Conservation (phyloP, 1,284 basidiomycete genomes). For the Cutaneotrichosporon cavernicola region DNA sequence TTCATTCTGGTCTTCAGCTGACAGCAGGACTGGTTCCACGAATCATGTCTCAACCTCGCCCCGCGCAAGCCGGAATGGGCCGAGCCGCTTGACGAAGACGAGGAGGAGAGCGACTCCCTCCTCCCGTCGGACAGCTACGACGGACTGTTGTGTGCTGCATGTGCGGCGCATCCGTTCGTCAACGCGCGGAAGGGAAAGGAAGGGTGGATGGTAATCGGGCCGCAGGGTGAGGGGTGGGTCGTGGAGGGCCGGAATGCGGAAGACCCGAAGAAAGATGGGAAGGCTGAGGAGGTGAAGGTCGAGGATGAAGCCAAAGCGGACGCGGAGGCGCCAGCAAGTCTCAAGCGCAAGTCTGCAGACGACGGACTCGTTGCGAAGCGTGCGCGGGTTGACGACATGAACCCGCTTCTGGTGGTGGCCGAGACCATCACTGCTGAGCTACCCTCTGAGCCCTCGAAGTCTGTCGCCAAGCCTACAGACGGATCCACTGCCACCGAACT, state of each 20-base stretch:
- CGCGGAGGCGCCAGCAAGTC: neutral
- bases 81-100: conserved; percentile 27
- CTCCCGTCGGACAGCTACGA: conserved; percentile 49
- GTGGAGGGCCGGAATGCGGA: conserved; percentile 28
- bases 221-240: conserved; percentile 25
- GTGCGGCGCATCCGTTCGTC: conserved; percentile 26
- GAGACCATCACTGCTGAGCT: neutral
- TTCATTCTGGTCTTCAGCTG: neutral
- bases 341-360: conserved; percentile 17
- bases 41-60: conserved; percentile 47
- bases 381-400: conserved; percentile 1
- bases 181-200: conserved; percentile 34
- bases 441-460: neutral
- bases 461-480: neutral
- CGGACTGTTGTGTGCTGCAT: conserved; percentile 46
- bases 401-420: neutral
- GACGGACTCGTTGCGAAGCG: conserved; percentile 12
- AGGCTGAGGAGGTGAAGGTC: neutral
- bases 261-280: neutral
- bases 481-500: neutral
- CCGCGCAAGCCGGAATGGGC: conserved; percentile 11
- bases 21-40: conserved; percentile 48
- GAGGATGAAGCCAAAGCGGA: neutral
- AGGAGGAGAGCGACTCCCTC: conserved; percentile 42
- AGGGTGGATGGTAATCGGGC: conserved; percentile 50